These are phyloP conservation scores for Saturnispora zaruensis DNA, from an alignment of 805 yeast species.

Conservation along the genomic window DNA sequence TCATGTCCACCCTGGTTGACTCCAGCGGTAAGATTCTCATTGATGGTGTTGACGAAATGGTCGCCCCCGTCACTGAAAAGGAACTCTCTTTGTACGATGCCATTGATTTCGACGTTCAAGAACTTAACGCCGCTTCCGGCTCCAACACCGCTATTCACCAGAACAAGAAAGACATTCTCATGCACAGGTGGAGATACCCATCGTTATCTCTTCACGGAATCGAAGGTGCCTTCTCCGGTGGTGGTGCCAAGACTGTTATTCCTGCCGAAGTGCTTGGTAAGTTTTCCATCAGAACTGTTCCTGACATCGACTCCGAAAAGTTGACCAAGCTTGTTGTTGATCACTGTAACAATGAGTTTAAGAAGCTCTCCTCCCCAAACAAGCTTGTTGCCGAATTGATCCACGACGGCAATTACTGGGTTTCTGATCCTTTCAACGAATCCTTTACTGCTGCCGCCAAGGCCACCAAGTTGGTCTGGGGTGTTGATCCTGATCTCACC, in stretches of 20 bases:
- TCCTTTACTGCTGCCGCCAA: conserved; percentile 88
- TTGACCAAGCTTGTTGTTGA: conserved; percentile 70
- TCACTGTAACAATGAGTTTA: conserved; percentile 60
- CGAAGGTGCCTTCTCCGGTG: conserved; percentile 92
- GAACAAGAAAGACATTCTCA: conserved; percentile 75
- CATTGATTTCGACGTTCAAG: conserved; percentile 78
- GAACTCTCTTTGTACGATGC: conserved; percentile 75
- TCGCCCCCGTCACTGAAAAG: conserved; percentile 79
- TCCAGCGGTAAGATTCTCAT: conserved; percentile 74
- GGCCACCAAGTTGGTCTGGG: conserved; percentile 94
- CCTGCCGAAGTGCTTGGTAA: conserved; percentile 93
- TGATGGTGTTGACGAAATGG: conserved; percentile 89
- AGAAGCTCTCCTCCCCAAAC: conserved; percentile 69
- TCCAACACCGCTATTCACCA: conserved; percentile 73
- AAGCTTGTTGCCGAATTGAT: conserved; percentile 60
- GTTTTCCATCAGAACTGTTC: conserved; percentile 95
- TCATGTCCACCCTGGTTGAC: conserved; percentile 71
- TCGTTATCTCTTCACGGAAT: conserved; percentile 93
- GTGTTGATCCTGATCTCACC: conserved; percentile 90
- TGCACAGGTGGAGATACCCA: conserved; percentile 99
- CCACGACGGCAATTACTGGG: conserved; percentile 97
- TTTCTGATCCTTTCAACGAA: conserved; percentile 86
- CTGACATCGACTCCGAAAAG: conserved; percentile 75
- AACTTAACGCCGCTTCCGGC: conserved; percentile 83
- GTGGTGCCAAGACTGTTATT: conserved; percentile 97